These are phyloP conservation scores for Echinosophora koreensis DNA, from an alignment of 306 rosid genomes.

Conservation along the genomic window DNA sequence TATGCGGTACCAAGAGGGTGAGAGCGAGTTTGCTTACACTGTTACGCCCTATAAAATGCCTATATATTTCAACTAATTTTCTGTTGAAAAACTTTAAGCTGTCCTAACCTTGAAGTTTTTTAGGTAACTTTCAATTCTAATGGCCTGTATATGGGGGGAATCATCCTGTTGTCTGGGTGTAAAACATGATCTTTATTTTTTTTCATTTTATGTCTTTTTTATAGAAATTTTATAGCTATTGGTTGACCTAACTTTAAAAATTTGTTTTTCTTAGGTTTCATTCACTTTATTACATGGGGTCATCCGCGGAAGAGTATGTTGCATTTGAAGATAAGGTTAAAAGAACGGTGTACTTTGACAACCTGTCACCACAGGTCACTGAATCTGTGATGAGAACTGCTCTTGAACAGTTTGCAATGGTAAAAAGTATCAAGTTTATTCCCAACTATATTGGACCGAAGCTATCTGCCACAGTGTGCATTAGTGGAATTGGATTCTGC, in stretches of 20 bases:
- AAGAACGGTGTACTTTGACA: slow-evolving; percentile 76
- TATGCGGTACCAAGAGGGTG: not conserved
- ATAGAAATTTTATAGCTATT: not conserved
- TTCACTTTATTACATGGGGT: slow-evolving; percentile 53
- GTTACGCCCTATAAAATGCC: not conserved
- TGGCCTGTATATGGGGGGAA: slow-evolving; percentile 20
- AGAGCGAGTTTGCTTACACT: not conserved
- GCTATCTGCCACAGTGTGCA: slow-evolving; percentile 59
- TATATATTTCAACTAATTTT: slow-evolving; percentile 1
- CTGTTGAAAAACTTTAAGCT: not conserved
- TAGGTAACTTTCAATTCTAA: slow-evolving; percentile 14
- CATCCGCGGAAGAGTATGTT: slow-evolving; percentile 60
- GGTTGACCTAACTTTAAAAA: slow-evolving; percentile 7
- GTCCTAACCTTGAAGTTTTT: not conserved
- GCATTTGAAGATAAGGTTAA: slow-evolving; percentile 71
- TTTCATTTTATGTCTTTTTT: not conserved
- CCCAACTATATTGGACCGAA: slow-evolving; percentile 69
- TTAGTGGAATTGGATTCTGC: slow-evolving; percentile 74
- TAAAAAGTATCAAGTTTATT: slow-evolving; percentile 68
- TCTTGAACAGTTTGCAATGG: slow-evolving; percentile 75
- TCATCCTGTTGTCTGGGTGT: slow-evolving; percentile 6
- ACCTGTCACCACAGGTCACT: slow-evolving; percentile 80
- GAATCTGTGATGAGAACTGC: slow-evolving; percentile 75
- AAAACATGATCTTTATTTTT: not conserved
- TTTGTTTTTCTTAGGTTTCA: slow-evolving; percentile 45